Evolutionary conservation across 495 filamentous ascomycete species (phyloP).

Genomic region (Penicillium flavigenum): DNA sequence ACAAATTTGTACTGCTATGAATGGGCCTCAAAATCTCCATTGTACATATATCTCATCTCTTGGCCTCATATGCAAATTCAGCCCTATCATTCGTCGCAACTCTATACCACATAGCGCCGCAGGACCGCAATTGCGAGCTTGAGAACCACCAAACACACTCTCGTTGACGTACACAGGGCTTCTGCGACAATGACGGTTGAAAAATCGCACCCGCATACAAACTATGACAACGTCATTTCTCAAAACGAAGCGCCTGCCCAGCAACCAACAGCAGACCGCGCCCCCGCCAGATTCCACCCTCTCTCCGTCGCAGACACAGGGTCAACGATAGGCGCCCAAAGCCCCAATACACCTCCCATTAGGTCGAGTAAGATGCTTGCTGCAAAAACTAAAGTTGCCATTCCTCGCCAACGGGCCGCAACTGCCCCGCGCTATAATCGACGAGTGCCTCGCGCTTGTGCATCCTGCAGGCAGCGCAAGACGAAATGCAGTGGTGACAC

Average conservation of each 20-base stretch:
- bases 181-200: slow-evolving; percentile 24
- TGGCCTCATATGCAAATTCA: background rate
- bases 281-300: slow-evolving; percentile 18
- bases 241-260: slow-evolving; percentile 1
- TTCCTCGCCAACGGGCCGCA: slow-evolving; percentile 42
- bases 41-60: background rate
- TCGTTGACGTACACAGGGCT: slow-evolving; percentile 1
- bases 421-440: slow-evolving; percentile 39
- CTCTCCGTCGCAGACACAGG: slow-evolving; percentile 13
- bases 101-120: slow-evolving; percentile 21
- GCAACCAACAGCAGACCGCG: slow-evolving; percentile 5
- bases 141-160: slow-evolving; percentile 1
- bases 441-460: slow-evolving; percentile 59
- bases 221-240: background rate
- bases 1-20: background rate
- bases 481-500: slow-evolving; percentile 61
- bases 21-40: slow-evolving; percentile 4
- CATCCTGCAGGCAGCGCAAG: slow-evolving; percentile 69
- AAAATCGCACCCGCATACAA: slow-evolving; percentile 7
- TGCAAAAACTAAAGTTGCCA: slow-evolving; percentile 46
- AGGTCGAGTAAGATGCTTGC: slow-evolving; percentile 17
- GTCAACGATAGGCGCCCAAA: slow-evolving; percentile 9
- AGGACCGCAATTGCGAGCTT: slow-evolving; percentile 9
- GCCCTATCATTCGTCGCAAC: background rate
- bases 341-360: slow-evolving; percentile 8